These are phyloP conservation scores for Gamsiella multidivaricata DNA, from an alignment of 192 early-diverging fungal genomes.

Conservation along the genomic window DNA sequence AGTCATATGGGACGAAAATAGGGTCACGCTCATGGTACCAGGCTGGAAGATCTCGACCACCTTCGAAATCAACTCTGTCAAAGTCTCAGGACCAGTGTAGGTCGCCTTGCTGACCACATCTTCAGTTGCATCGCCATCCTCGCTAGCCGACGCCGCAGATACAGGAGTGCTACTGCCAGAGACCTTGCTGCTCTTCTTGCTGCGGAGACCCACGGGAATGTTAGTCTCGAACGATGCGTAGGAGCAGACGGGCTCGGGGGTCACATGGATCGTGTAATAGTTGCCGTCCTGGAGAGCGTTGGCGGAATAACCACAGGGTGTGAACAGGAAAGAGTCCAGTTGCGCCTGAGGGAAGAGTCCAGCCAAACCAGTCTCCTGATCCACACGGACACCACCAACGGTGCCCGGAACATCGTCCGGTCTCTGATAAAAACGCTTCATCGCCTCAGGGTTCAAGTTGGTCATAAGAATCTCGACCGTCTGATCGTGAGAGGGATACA, in stretches of 20 bases:
- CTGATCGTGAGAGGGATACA: slow-evolving; percentile 75
- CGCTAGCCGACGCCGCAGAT: slow-evolving; percentile 31
- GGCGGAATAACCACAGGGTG: slow-evolving; percentile 96
- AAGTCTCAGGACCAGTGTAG: slow-evolving; percentile 81
- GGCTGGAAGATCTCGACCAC: slow-evolving; percentile 91
- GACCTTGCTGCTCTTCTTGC: slow-evolving; percentile 24
- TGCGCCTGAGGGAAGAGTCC: slow-evolving; percentile 83
- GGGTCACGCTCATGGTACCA: slow-evolving; percentile 83
- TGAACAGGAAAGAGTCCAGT: slow-evolving; percentile 92
- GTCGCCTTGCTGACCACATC: slow-evolving; percentile 81
- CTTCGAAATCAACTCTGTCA: slow-evolving; percentile 69
- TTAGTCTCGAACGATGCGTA: slow-evolving; percentile 99
- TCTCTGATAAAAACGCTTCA: slow-evolving; percentile 81
- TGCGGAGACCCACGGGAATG: slow-evolving; percentile 73
- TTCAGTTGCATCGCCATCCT: slow-evolving; percentile 28
- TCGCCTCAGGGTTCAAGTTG: slow-evolving; percentile 80
- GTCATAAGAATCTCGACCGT: slow-evolving; percentile 99
- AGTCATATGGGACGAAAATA: slow-evolving; percentile 56
- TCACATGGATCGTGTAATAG: slow-evolving; percentile 98
- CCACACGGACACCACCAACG: slow-evolving; percentile 72
- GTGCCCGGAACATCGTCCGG: slow-evolving; percentile 71
- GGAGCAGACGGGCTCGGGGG: slow-evolving; percentile 96
- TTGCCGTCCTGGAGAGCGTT: slow-evolving; percentile 86
- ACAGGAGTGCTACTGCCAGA: slow-evolving; percentile 21
- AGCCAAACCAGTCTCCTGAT: slow-evolving; percentile 82